phyloP scores from a whole-genome alignment of 2,329 filamentous ascomycete genomes.

The Alternaria conjuncta region DNA sequence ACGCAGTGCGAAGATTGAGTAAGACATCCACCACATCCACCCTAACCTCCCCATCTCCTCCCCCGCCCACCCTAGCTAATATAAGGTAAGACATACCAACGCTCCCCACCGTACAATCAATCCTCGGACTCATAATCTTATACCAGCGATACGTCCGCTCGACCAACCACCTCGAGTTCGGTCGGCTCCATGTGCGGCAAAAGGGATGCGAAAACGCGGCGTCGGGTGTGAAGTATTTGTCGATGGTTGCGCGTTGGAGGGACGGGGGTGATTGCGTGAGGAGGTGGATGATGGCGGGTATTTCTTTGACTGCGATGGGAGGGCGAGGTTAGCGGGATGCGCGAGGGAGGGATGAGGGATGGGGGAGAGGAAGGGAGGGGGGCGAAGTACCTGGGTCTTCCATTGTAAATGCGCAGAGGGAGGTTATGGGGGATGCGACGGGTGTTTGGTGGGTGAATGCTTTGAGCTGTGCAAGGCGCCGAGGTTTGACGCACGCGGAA shows the following conservation, averaged over 20 bases:
- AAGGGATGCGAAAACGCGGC: conserved; percentile 81
- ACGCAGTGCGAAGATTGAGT: no score
- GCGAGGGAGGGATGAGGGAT: no score
- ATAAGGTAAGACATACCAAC: conserved; percentile 54
- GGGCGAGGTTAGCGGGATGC: background rate
- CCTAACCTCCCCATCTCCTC: no score
- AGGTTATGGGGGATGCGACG: background rate
- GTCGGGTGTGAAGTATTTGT: conserved; percentile 74
- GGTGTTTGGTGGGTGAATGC: background rate
- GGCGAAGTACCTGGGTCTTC: conserved; percentile 39
- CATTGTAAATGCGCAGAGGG: background rate
- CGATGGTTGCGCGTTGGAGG: conserved; percentile 69
- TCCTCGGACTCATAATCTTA: conserved; percentile 78
- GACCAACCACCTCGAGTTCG: conserved; percentile 71
- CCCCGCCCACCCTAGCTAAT: no score
- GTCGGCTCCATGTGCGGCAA: conserved; percentile 68
- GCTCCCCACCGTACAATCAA: conserved; percentile 70
- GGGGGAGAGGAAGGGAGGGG: background rate
- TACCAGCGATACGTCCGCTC: conserved; percentile 74
- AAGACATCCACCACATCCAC: no score
- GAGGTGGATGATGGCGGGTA: conserved; percentile 68
- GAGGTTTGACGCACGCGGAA: background rate
- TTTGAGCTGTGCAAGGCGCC: background rate
- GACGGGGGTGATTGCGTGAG: conserved; percentile 72
- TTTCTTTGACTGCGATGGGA: conserved; percentile 60